A percentile compares a stretch with the other conserved stretches of the same genome.
These are phyloP conservation scores for Vitis rupestris DNA, from an alignment of 164 flowering plant genomes.

Conservation along the genomic window DNA sequence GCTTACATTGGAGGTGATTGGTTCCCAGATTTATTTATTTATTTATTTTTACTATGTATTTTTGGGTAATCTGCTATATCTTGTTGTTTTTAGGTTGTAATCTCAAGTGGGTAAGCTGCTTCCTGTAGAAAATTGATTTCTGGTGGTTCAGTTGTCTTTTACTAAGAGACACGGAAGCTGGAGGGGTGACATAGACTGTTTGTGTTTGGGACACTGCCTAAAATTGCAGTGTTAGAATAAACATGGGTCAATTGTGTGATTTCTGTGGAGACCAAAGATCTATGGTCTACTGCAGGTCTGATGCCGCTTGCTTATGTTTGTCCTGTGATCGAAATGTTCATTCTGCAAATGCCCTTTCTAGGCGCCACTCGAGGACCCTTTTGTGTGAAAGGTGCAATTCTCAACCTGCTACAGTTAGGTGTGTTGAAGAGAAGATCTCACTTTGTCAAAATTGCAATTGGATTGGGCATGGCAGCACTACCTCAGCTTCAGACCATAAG, in stretches of 20 bases:
- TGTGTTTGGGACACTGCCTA: neutral
- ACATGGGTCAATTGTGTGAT: no score
- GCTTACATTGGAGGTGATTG: no score
- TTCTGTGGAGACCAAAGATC: no score
- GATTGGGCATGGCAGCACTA: slow-evolving; percentile 52
- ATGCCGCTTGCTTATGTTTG: slow-evolving; percentile 27
- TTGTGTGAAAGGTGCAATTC: slow-evolving; percentile 69
- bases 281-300: no score
- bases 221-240: no score
- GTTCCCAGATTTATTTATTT: no score
- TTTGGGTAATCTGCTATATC: neutral
- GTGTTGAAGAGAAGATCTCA: slow-evolving; percentile 47
- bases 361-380: slow-evolving; percentile 58
- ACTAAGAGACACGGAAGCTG: neutral
- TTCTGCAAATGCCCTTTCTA: slow-evolving; percentile 67
- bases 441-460: slow-evolving; percentile 69
- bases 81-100: neutral
- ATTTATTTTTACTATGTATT: no score
- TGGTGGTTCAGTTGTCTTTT: neutral
- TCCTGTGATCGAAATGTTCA: slow-evolving; percentile 69
- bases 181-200: neutral
- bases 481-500: slow-evolving; percentile 45
- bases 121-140: neutral
- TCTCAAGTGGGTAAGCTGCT: neutral
- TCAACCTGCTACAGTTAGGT: slow-evolving; percentile 51